Percentiles rank a stretch among this genome's conserved stretches.
phyloP scores from a whole-genome alignment of 257 asterid genomes.

The Scutellaria barbata region DNA sequence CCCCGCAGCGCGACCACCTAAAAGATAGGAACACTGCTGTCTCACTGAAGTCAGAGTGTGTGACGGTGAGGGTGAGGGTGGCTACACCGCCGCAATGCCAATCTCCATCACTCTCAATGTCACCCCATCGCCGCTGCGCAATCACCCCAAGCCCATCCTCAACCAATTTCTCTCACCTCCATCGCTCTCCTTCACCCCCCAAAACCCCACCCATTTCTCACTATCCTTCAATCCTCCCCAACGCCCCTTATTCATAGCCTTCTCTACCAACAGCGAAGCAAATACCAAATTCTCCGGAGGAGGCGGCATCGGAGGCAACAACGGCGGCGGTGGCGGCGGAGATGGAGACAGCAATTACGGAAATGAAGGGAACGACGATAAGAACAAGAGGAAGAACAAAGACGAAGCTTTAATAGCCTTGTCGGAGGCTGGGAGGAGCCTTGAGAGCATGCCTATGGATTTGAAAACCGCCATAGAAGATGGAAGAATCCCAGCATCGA shows the following conservation, averaged over 20 bases:
- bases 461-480: constrained; percentile 65
- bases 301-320: constrained; percentile 38
- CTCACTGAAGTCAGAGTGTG: constrained; percentile 2
- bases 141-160: constrained; percentile 29
- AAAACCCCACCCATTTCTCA: constrained; percentile 24
- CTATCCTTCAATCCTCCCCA: constrained; percentile 34
- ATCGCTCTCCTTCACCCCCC: constrained; percentile 31
- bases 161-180: constrained; percentile 26
- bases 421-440: constrained; percentile 65
- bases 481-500: constrained; percentile 72
- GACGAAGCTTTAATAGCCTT: constrained; percentile 52
- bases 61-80: not conserved
- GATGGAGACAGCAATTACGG: constrained; percentile 33
- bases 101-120: constrained; percentile 41
- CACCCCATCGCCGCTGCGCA: constrained; percentile 32
- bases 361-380: constrained; percentile 41
- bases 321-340: constrained; percentile 47
- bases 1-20: constrained; percentile 12
- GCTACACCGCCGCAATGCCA: constrained; percentile 37
- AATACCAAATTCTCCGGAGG: constrained; percentile 32
- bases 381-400: constrained; percentile 44
- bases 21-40: not conserved
- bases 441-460: constrained; percentile 81
- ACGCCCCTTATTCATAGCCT: constrained; percentile 33
- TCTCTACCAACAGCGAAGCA: constrained; percentile 34